These are phyloP conservation scores for Pythium utonaiense DNA, from an alignment of 352 stramenopile species.

Conservation along the genomic window DNA sequence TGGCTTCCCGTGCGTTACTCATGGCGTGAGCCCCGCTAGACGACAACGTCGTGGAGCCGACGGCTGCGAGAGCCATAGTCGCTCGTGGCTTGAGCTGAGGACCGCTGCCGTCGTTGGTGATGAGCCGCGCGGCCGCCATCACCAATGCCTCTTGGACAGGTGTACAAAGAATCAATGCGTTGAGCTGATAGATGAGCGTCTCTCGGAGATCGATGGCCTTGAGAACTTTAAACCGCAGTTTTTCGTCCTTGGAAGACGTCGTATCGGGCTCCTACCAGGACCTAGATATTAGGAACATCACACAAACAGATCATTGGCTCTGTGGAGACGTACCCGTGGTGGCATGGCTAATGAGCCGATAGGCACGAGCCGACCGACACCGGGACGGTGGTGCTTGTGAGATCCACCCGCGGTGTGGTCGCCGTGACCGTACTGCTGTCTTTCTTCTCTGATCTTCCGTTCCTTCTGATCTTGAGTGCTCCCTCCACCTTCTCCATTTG, in stretches of 20 bases:
- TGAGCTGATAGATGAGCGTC: slow-evolving; percentile 67
- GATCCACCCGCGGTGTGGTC: not conserved
- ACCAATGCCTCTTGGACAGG: slow-evolving; percentile 54
- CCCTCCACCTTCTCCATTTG: not conserved
- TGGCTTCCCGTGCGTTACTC: slow-evolving; percentile 70
- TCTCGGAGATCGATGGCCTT: slow-evolving; percentile 64
- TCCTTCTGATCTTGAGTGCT: slow-evolving; percentile 31
- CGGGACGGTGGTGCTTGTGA: slow-evolving; percentile 14
- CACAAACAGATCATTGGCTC: not conserved
- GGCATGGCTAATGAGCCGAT: slow-evolving; percentile 30
- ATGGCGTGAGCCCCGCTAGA: slow-evolving; percentile 28
- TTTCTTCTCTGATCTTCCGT: slow-evolving; percentile 46
- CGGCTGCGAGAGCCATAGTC: slow-evolving; percentile 19
- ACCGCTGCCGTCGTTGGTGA: slow-evolving; percentile 16
- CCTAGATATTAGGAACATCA: not conserved
- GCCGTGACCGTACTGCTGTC: slow-evolving; percentile 42
- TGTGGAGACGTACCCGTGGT: slow-evolving; percentile 25
- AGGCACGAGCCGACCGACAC: slow-evolving; percentile 28
- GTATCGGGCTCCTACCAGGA: slow-evolving; percentile 18
- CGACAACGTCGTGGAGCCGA: not conserved
- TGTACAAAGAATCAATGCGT: slow-evolving; percentile 65
- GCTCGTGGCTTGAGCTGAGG: slow-evolving; percentile 17
- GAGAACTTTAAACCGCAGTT: slow-evolving; percentile 65
- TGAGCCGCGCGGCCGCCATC: slow-evolving; percentile 40
- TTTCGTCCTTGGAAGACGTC: slow-evolving; percentile 52